Percentiles rank a stretch among this genome's conserved stretches.
These are phyloP conservation scores for Glomus cerebriforme DNA, from an alignment of 192 early-diverging fungal species.

Conservation along the genomic window DNA sequence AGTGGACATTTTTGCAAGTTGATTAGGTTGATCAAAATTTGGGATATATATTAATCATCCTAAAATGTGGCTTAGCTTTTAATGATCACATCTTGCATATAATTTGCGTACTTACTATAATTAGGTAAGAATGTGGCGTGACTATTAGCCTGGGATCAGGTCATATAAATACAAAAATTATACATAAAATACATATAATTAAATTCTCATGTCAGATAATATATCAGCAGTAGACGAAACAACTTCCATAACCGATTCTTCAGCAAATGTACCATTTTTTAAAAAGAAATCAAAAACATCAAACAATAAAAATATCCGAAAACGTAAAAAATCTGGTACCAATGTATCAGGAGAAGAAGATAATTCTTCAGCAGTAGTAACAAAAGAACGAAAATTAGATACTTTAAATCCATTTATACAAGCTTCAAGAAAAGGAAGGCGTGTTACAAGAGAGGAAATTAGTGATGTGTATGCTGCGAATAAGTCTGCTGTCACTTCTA, in stretches of 20 bases:
- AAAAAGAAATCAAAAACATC: constrained; percentile 50
- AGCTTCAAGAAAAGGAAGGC: constrained; percentile 45
- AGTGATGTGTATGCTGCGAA: constrained; percentile 37
- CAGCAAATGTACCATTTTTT: constrained; percentile 52
- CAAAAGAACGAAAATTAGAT: constrained; percentile 43
- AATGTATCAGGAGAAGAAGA: constrained; percentile 43
- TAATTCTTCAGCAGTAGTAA: constrained; percentile 33
- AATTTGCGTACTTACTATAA: no score
- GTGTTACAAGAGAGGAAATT: constrained; percentile 39
- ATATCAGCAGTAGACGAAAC: no score
- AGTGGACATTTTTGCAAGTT: background rate
- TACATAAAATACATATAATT: no score
- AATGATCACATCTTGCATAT: no score
- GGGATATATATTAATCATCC: no score
- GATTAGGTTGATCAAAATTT: background rate
- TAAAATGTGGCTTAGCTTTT: no score
- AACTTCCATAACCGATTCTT: no score
- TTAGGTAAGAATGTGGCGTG: no score
- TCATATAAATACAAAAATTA: no score
- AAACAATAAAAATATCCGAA: constrained; percentile 52
- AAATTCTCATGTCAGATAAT: no score
- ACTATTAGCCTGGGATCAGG: no score
- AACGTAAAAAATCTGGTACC: constrained; percentile 44
- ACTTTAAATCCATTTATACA: constrained; percentile 44
- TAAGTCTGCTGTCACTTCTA: constrained; percentile 40